phyloP scores from a whole-genome alignment of 1,284 basidiomycete genomes.

The Rhodotorula glutinis region DNA sequence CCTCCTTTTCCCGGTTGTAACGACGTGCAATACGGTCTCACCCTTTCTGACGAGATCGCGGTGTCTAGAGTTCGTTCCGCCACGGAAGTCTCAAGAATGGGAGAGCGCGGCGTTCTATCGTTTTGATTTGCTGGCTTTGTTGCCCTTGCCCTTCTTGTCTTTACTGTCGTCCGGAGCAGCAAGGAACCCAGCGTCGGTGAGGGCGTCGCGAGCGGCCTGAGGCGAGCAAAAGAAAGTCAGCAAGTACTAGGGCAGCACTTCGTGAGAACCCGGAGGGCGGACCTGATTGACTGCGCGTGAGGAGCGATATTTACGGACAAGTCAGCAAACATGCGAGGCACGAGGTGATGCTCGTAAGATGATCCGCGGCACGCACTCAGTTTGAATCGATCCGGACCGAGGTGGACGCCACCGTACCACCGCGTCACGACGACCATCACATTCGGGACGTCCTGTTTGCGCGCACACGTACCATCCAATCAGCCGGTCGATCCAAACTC shows the following conservation, averaged over 20 bases:
- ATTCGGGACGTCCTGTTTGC: conserved; percentile 50
- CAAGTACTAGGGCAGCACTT: no score
- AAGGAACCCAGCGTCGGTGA: background rate
- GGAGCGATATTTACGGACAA: no score
- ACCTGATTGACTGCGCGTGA: conserved; percentile 43
- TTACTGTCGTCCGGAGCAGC: background rate
- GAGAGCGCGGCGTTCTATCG: background rate
- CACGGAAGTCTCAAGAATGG: no score
- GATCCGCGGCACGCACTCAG: conserved; percentile 2
- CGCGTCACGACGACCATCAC: conserved; percentile 71
- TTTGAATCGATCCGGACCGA: conserved; percentile 79
- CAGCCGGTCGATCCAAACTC: no score
- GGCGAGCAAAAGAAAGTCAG: background rate
- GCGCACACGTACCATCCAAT: background rate
- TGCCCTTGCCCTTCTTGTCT: conserved; percentile 4
- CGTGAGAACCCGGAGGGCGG: background rate
- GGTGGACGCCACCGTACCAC: conserved; percentile 47
- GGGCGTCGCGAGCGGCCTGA: conserved; percentile 10
- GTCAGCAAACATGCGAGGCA: background rate
- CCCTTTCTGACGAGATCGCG: no score
- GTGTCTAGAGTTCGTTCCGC: no score
- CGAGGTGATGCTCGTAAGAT: background rate
- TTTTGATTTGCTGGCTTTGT: background rate
- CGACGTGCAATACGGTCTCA: background rate
- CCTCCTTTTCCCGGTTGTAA: background rate